Percentiles rank a stretch among this genome's conserved stretches.
Conservation (phyloP, 352 stramenopile species). For the Phytophthora hibernalis region DNA sequence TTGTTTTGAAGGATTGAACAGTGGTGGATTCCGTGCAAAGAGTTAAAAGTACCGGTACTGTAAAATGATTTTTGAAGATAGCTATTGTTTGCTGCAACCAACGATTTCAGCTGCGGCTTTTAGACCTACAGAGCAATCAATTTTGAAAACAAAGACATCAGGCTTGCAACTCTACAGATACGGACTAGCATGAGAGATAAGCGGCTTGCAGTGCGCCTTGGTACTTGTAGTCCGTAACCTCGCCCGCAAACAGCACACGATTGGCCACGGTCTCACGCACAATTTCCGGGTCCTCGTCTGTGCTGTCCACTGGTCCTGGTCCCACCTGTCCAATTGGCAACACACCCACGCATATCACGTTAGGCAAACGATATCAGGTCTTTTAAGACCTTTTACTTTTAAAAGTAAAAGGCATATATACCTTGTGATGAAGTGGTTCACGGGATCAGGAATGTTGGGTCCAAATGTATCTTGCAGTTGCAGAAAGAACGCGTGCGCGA, state of each 20-base stretch:
- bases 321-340: conserved; percentile 51
- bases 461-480: conserved; percentile 65
- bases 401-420: conserved; percentile 47
- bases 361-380: conserved; percentile 12
- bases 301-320: conserved; percentile 62
- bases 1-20: too few species aligned
- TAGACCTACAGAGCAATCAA: neutral
- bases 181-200: neutral
- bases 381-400: too few species aligned
- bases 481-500: conserved; percentile 54
- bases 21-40: too few species aligned
- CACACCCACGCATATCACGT: neutral
- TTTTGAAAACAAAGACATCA: neutral
- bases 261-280: conserved; percentile 54
- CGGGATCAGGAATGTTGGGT: conserved; percentile 38
- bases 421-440: conserved; percentile 64
- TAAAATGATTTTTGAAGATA: too few species aligned
- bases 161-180: neutral
- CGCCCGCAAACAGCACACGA: conserved; percentile 70
- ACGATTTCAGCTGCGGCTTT: neutral
- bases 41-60: too few species aligned
- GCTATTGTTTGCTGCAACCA: neutral
- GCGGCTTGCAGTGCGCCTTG: neutral
- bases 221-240: conserved; percentile 36
- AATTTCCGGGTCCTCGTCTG: conserved; percentile 60